Evolutionary conservation across 768 basidiomycete species (phyloP), one percentile per base, ranked within the genome.

Genomic region (Termitomyces bulborhizus): DNA sequence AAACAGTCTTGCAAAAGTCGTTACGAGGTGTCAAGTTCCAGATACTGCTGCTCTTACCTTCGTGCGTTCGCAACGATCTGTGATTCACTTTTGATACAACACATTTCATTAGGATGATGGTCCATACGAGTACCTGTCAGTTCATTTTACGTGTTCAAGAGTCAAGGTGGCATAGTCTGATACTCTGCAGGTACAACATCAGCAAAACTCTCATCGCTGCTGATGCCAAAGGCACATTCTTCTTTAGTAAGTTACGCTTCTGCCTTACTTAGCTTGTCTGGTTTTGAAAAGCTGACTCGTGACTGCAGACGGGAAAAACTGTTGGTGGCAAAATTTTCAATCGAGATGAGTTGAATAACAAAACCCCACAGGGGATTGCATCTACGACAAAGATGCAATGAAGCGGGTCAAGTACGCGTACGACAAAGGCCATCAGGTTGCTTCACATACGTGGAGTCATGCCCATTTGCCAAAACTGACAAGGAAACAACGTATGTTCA

Each of bases 371-470:
- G 72, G 53, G n/a, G 64, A 57, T 15, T 76, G 75, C 59, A 76
- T 76, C 50, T 76, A 76, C 61, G 56, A 62, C 58, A 16, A 54
- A 7, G 66, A 60, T 32, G 50, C 57, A 21, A 59, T 60, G 9
- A 48, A 59, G 34, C 62, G 66, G 18, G 65, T 76, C 59, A 71
- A 70, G 47, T 69, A 71, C 55, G 73, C 69, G 7, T 73, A 71
- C 46, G 58, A 63, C 46, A 63, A 68, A 18, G 76, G 75, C 11
- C 77, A 79, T 57, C 73, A 74, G 59, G 53, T 79, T 49, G 76
- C 67, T 4, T 76, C 76, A 34, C 77, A 79, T 55, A 77, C 76
- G 3, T 79, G 77, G 77, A 62, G 60, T 7, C 76, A 78, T 56
- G 62, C 64, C 13, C 61, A 73, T 41, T 63, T 78, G 4, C 59